Percentiles rank a stretch among this genome's conserved stretches.
These are phyloP conservation scores for Acanthamoeba healyi DNA, from an alignment of 208 protist species.

Conservation along the genomic window DNA sequence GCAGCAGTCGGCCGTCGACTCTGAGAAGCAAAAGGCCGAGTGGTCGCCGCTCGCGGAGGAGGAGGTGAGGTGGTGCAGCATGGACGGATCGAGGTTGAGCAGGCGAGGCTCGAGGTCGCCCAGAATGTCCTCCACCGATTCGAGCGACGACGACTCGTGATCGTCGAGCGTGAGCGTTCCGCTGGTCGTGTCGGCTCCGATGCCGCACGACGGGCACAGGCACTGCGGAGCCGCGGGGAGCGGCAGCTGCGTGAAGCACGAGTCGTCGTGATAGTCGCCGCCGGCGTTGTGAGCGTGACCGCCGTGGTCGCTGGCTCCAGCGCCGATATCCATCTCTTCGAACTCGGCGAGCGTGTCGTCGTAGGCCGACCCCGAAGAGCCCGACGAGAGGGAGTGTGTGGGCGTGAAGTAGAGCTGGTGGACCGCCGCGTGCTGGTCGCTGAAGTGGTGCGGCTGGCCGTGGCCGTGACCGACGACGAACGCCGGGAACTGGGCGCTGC, in stretches of 20 bases:
- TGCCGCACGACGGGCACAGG: conserved; percentile 19
- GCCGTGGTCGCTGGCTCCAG: not conserved
- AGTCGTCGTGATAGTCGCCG: not conserved
- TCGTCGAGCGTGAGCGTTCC: not conserved
- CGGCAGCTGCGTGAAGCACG: not conserved
- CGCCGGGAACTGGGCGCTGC: not conserved
- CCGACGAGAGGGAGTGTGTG: not conserved
- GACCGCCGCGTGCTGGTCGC: not conserved
- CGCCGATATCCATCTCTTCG: not conserved
- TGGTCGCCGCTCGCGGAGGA: not conserved
- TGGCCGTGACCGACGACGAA: not conserved
- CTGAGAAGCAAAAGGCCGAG: not conserved
- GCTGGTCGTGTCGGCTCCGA: not conserved
- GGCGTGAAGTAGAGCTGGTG: conserved; percentile 10
- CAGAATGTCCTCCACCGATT: not conserved
- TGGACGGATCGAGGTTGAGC: not conserved
- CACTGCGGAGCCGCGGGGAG: not conserved
- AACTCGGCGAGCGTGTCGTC: conserved; percentile 4
- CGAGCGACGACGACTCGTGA: not conserved
- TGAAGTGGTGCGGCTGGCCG: not conserved
- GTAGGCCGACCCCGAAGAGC: conserved; percentile 17
- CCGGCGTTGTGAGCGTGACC: not conserved
- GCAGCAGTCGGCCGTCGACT: not conserved
- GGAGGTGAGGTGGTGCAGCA: not conserved
- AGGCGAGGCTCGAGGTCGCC: conserved; percentile 23